Conservation (phyloP, 228 moss, liverwort and hornwort genomes). For the Sphagnum magellanicum region DNA sequence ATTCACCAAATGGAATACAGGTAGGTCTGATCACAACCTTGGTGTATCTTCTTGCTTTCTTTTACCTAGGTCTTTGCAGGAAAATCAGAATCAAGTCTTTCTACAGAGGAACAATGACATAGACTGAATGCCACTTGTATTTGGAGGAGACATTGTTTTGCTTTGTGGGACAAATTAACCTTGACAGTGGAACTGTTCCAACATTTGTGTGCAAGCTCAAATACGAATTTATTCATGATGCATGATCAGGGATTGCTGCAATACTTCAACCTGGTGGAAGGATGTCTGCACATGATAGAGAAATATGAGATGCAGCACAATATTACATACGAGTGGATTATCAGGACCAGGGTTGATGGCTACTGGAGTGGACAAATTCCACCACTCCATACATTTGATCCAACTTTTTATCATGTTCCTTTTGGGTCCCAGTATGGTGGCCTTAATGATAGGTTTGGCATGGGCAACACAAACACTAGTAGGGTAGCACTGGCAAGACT, state of each 20-base stretch:
- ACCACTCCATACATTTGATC: constrained; percentile 27
- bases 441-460: constrained; percentile 84
- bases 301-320: constrained; percentile 44
- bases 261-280: constrained; percentile 87
- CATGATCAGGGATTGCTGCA: constrained; percentile 77
- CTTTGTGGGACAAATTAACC: too few relatives aligned
- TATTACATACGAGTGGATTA: constrained; percentile 79
- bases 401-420: constrained; percentile 63
- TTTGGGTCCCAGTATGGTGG: constrained; percentile 78
- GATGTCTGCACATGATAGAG: constrained; percentile 62
- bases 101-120: too few relatives aligned
- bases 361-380: constrained; percentile 84
- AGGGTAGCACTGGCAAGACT: constrained; percentile 64
- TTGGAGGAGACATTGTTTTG: too few relatives aligned
- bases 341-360: constrained; percentile 89
- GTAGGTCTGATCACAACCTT: too few relatives aligned
- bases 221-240: too few relatives aligned
- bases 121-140: too few relatives aligned
- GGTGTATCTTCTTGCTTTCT: too few relatives aligned
- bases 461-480: constrained; percentile 57
- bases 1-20: constrained; percentile 72
- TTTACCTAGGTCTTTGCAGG: too few relatives aligned
- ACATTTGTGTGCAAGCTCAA: too few relatives aligned
- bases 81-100: too few relatives aligned
- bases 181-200: too few relatives aligned